phyloP scores from a whole-genome alignment of 495 filamentous ascomycete genomes.

The Daldinia childiae region DNA sequence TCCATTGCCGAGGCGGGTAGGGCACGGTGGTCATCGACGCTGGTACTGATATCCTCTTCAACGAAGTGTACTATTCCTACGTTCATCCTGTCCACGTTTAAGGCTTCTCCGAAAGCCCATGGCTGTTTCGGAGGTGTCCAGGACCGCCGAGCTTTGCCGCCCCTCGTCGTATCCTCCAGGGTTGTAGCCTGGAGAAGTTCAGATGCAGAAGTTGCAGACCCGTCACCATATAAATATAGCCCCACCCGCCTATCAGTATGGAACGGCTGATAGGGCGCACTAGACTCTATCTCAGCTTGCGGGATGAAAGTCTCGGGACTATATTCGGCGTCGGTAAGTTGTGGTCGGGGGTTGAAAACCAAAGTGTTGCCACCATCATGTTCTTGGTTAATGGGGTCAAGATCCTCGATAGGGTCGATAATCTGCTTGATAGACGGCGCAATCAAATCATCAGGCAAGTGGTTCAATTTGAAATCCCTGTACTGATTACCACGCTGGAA shows the following conservation, averaged over 20 bases:
- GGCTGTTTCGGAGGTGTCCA: slow-evolving; percentile 36
- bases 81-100: slow-evolving; percentile 69
- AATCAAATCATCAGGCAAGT: slow-evolving; percentile 60
- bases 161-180: slow-evolving; percentile 40
- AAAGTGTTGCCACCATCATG: slow-evolving; percentile 56
- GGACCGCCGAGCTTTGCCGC: slow-evolving; percentile 29
- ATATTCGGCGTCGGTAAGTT: slow-evolving; percentile 44
- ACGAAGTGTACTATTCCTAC: slow-evolving; percentile 58
- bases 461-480: slow-evolving; percentile 71
- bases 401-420: slow-evolving; percentile 59
- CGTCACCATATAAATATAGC: slow-evolving; percentile 67
- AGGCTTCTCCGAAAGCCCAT: slow-evolving; percentile 78
- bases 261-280: slow-evolving; percentile 88
- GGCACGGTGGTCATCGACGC: slow-evolving; percentile 59
- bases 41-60: slow-evolving; percentile 66
- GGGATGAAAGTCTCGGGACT: slow-evolving; percentile 69
- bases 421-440: slow-evolving; percentile 55
- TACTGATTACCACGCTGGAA: slow-evolving; percentile 60
- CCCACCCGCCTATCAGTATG: slow-evolving; percentile 84
- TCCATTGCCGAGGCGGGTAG: slow-evolving; percentile 66
- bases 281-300: slow-evolving; percentile 92
- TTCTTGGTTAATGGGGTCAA: slow-evolving; percentile 58
- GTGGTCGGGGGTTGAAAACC: slow-evolving; percentile 50
- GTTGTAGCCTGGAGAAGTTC: slow-evolving; percentile 43
- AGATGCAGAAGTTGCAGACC: slow-evolving; percentile 42